phyloP scores from a whole-genome alignment of 2,329 filamentous ascomycete genomes.

The Alternaria arbusti region DNA sequence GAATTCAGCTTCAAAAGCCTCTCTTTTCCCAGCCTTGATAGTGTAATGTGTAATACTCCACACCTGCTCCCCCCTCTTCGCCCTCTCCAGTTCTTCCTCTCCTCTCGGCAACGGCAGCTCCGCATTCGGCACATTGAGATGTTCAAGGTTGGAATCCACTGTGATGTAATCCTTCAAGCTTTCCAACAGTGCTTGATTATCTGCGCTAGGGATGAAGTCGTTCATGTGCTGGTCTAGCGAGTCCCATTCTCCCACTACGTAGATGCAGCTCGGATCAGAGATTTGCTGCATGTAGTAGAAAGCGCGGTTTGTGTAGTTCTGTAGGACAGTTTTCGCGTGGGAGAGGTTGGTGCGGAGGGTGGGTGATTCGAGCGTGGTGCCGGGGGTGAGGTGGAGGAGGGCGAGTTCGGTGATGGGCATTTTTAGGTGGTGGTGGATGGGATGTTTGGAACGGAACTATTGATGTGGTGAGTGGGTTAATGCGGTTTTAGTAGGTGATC shows the following conservation, averaged over 20 bases:
- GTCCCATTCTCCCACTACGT: conserved; percentile 56
- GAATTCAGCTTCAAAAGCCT: conserved; percentile 28
- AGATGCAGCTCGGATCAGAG: conserved; percentile 52
- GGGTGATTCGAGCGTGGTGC: conserved; percentile 23
- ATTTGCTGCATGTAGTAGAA: conserved; percentile 53
- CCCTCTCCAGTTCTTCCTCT: background rate
- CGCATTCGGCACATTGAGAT: conserved; percentile 49
- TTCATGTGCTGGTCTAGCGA: conserved; percentile 51
- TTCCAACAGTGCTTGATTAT: conserved; percentile 51
- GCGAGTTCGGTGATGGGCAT: conserved; percentile 57
- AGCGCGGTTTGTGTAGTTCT: conserved; percentile 43
- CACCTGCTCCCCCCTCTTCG: conserved; percentile 11
- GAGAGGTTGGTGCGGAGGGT: conserved; percentile 41
- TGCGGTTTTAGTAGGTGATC: background rate
- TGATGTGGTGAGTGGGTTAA: background rate
- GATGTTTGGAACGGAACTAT: background rate
- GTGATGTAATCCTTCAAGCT: conserved; percentile 47
- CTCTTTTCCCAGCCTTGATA: conserved; percentile 28
- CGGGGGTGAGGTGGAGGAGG: conserved; percentile 47
- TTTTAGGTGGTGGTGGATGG: background rate
- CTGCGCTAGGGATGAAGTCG: conserved; percentile 51
- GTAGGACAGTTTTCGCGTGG: conserved; percentile 48
- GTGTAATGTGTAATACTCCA: conserved; percentile 47
- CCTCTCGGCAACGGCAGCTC: conserved; percentile 34
- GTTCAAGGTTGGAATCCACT: conserved; percentile 52